Evolutionary conservation across 169 alveolate genomes (phyloP).

Genomic region (Plasmodium knowlesi): DNA sequence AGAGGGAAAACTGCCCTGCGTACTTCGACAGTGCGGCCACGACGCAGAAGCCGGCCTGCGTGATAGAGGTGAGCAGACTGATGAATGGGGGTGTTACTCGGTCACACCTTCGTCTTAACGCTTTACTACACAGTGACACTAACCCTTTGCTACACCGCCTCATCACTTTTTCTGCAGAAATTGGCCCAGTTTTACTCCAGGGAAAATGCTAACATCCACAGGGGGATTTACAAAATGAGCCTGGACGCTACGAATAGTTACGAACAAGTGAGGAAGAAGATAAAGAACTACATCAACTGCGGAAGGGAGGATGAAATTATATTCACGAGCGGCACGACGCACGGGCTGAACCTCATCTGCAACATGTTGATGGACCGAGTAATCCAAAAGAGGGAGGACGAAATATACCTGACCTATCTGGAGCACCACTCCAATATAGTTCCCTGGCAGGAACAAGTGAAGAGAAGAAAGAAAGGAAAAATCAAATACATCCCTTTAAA

Average conservation of each 20-base stretch:
- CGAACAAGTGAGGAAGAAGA: conserved; percentile 73
- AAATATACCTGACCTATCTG: conserved; percentile 75
- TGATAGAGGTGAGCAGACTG: conserved; percentile 65
- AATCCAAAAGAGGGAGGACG: conserved; percentile 72
- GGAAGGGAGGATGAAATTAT: conserved; percentile 76
- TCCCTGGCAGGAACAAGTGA: conserved; percentile 81
- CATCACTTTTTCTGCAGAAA: conserved; percentile 57
- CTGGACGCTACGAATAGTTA: conserved; percentile 71
- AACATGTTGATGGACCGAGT: conserved; percentile 64
- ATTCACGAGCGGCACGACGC: conserved; percentile 84
- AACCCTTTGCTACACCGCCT: conserved; percentile 63
- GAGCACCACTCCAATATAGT: conserved; percentile 83
- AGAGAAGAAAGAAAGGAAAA: conserved; percentile 56
- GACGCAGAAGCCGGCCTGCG: conserved; percentile 80
- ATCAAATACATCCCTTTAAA: conserved; percentile 74
- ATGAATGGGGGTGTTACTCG: neutral
- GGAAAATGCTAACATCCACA: conserved; percentile 54
- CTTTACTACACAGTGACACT: conserved; percentile 17
- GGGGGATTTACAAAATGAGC: conserved; percentile 45
- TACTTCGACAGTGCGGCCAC: conserved; percentile 86
- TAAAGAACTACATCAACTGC: conserved; percentile 58
- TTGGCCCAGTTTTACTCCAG: conserved; percentile 46
- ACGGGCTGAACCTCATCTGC: conserved; percentile 79
- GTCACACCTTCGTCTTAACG: neutral
- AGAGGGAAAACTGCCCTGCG: conserved; percentile 14